phyloP scores from a whole-genome alignment of 768 basidiomycete species.

The Saitozyma sp. region DNA sequence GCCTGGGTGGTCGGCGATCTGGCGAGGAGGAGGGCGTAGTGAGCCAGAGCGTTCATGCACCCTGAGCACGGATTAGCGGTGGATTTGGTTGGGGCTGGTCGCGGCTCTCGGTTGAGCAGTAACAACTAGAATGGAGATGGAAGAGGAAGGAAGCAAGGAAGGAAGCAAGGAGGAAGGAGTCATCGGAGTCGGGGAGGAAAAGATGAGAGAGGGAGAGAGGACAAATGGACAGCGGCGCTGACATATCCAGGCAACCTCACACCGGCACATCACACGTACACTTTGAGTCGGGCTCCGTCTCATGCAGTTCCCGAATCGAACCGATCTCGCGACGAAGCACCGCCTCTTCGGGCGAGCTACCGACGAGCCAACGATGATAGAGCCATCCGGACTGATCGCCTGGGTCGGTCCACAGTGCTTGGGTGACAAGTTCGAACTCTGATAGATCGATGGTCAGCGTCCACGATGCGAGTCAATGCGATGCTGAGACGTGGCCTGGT shows the following conservation, averaged over 20 bases:
- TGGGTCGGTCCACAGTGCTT: slow-evolving; percentile 95
- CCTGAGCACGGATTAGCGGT: slow-evolving; percentile 57
- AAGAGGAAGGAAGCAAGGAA: background rate
- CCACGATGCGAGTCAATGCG: background rate
- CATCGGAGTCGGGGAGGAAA: too few relatives aligned
- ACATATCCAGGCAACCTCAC: too few relatives aligned
- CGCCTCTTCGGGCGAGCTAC: slow-evolving; percentile 64
- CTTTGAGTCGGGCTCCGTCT: slow-evolving; percentile 89
- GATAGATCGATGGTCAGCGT: slow-evolving; percentile 1
- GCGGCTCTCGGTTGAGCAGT: too few relatives aligned
- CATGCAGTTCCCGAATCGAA: slow-evolving; percentile 76
- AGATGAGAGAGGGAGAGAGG: too few relatives aligned
- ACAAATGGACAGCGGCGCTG: too few relatives aligned
- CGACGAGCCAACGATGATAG: slow-evolving; percentile 96
- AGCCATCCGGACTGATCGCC: slow-evolving; percentile 97
- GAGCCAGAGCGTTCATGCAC: slow-evolving; percentile 89
- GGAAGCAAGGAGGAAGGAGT: too few relatives aligned
- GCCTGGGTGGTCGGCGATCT: slow-evolving; percentile 48
- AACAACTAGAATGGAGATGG: background rate
- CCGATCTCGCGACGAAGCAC: slow-evolving; percentile 69
- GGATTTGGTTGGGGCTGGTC: too few relatives aligned
- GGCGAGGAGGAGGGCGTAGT: slow-evolving; percentile 75
- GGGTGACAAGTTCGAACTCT: slow-evolving; percentile 92
- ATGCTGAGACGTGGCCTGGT: too few relatives aligned
- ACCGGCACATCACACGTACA: slow-evolving; percentile 60